Percentiles rank a stretch among this genome's conserved stretches.
Evolutionary conservation across 257 asterid genomes (phyloP).

Genomic region (Osmanthus fragrans): DNA sequence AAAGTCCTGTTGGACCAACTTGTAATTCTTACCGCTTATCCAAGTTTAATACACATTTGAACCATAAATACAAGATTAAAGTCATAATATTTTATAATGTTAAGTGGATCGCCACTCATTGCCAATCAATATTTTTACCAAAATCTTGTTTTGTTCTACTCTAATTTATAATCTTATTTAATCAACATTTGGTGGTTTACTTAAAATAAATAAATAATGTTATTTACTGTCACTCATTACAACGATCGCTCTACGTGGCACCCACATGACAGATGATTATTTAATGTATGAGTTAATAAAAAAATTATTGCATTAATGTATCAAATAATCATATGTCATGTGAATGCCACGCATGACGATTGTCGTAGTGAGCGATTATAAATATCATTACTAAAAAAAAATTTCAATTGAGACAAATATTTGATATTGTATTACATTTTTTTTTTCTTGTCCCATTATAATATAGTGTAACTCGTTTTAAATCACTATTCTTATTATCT

Average conservation of each 20-base stretch:
- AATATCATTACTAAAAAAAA: too few species aligned
- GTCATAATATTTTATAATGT: slow-evolving; percentile 6
- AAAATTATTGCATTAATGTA: too few species aligned
- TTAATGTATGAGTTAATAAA: too few species aligned
- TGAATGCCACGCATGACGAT: too few species aligned
- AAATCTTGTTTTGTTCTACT: neutral
- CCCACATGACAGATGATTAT: too few species aligned
- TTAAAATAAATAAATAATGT: neutral
- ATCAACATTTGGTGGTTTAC: neutral
- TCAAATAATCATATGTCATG: too few species aligned
- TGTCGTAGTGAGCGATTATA: too few species aligned
- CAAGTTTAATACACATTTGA: slow-evolving; percentile 22
- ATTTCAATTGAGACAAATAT: neutral
- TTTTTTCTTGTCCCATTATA: neutral
- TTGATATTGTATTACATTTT: neutral
- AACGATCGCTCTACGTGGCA: too few species aligned
- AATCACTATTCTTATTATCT: neutral
- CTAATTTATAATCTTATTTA: neutral
- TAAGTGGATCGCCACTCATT: slow-evolving; percentile 31
- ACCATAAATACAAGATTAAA: slow-evolving; percentile 20
- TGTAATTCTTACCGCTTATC: slow-evolving; percentile 6
- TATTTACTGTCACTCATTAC: too few species aligned
- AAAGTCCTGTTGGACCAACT: slow-evolving; percentile 21
- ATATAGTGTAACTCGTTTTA: neutral
- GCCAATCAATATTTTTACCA: neutral